Conservation (phyloP, 495 filamentous ascomycete species). For the Penicillium coprophilum region DNA sequence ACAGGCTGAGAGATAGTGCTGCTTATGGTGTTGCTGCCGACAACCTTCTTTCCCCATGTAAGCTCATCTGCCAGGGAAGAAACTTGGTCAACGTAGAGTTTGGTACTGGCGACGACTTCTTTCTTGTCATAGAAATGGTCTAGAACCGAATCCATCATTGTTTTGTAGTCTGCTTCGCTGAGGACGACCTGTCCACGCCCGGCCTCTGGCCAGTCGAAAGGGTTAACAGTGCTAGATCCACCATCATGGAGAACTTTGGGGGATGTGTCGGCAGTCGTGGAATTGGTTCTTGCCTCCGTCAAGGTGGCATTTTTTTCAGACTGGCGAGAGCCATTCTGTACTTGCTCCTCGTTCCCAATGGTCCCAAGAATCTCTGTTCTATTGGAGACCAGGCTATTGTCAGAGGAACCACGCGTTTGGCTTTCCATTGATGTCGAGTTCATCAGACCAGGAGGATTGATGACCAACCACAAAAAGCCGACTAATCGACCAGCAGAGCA, state of each 20-base stretch:
- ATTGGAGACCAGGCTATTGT: slow-evolving; percentile 12
- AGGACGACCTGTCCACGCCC: slow-evolving; percentile 71
- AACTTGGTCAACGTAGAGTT: slow-evolving; percentile 68
- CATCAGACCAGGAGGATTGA: slow-evolving; percentile 53
- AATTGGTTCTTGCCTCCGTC: neutral
- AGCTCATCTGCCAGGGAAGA: slow-evolving; percentile 51
- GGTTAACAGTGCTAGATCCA: slow-evolving; percentile 35
- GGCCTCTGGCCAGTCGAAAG: slow-evolving; percentile 67
- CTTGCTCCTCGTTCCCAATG: slow-evolving; percentile 5
- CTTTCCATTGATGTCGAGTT: slow-evolving; percentile 44
- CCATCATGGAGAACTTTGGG: slow-evolving; percentile 32
- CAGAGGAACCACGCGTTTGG: slow-evolving; percentile 16
- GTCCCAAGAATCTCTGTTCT: slow-evolving; percentile 4
- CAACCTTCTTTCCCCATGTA: slow-evolving; percentile 55
- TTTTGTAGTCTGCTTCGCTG: slow-evolving; percentile 69
- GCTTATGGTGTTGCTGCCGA: slow-evolving; percentile 41
- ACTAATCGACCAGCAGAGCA: slow-evolving; percentile 88
- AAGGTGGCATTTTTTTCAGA: neutral
- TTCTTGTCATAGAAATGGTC: slow-evolving; percentile 74
- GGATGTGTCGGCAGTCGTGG: neutral
- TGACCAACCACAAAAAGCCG: slow-evolving; percentile 91
- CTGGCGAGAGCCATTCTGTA: neutral
- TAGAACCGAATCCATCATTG: slow-evolving; percentile 75
- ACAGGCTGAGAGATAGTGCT: slow-evolving; percentile 29
- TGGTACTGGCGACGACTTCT: slow-evolving; percentile 67